phyloP scores from a whole-genome alignment of 345 rosid genomes.

The Heritiera fomes region DNA sequence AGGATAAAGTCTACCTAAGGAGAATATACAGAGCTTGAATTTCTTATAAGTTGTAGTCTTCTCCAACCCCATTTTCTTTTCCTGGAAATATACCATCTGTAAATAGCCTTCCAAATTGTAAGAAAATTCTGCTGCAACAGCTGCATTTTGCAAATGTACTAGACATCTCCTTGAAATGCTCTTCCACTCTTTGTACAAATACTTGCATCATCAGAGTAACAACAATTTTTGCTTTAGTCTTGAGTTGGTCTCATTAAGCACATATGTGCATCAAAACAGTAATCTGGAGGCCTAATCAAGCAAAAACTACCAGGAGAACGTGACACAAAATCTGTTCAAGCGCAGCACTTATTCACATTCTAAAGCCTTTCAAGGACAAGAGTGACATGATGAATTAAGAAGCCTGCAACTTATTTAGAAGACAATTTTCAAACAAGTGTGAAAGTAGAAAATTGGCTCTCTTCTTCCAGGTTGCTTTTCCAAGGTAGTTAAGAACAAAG shows the following conservation, averaged over 20 bases:
- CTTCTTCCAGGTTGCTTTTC: not conserved
- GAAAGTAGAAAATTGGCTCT: not conserved
- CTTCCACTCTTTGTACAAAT: not conserved
- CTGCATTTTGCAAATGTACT: not conserved
- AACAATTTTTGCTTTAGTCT: not conserved
- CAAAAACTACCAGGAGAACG: not conserved
- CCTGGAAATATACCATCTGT: conserved; percentile 30
- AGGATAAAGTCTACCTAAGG: conserved; percentile 54
- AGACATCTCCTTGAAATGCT: not conserved
- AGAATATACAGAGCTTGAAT: conserved; percentile 22
- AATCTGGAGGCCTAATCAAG: not conserved
- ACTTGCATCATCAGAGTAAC: not conserved
- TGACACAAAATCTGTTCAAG: not conserved
- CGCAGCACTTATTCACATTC: not conserved
- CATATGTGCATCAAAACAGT: not conserved
- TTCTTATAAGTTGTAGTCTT: conserved; percentile 9
- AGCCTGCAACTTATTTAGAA: not conserved
- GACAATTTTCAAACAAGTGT: not conserved
- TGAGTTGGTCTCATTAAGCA: not conserved
- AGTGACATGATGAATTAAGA: not conserved
- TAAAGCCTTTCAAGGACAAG: not conserved
- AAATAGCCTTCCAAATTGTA: conserved; percentile 20
- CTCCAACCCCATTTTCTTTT: conserved; percentile 2
- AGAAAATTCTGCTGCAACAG: conserved; percentile 4
- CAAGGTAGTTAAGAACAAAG: not conserved